These are phyloP conservation scores for Trichoderma endophyticum DNA, from an alignment of 2,329 filamentous ascomycete species.

Conservation along the genomic window DNA sequence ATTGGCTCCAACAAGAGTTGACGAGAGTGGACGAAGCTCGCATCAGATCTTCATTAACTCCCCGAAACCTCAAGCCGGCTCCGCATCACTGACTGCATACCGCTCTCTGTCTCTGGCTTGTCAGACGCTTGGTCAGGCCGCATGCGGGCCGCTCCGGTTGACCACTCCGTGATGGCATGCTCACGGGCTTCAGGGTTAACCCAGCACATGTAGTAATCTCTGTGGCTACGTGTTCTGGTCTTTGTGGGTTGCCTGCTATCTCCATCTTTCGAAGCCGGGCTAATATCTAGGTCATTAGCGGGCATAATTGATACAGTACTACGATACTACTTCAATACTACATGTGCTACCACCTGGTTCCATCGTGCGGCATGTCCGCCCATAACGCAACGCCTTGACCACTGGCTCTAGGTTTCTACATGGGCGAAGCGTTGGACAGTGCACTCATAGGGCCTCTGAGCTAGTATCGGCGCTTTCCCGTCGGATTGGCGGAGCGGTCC, in stretches of 20 bases:
- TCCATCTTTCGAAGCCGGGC: background rate
- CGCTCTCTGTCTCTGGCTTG: background rate
- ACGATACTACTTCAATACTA: background rate
- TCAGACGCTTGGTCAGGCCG: background rate
- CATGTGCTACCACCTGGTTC: background rate
- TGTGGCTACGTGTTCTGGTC: background rate
- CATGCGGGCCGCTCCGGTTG: background rate
- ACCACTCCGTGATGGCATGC: background rate
- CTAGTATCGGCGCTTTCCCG: slow-evolving; percentile 13
- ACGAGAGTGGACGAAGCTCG: background rate
- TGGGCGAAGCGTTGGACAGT: background rate
- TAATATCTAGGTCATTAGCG: background rate
- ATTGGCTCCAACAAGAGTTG: background rate
- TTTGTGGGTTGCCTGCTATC: background rate
- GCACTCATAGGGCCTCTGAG: background rate
- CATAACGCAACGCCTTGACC: background rate
- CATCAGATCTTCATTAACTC: background rate
- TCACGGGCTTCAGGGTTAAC: background rate
- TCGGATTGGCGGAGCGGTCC: slow-evolving; percentile 9
- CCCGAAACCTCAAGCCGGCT: background rate
- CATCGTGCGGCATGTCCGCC: background rate
- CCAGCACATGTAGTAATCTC: background rate
- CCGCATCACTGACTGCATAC: background rate
- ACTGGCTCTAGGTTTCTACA: background rate
- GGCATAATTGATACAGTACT: background rate